These are phyloP conservation scores for Phytopythium aichiense DNA, from an alignment of 352 stramenopile genomes.

Conservation along the genomic window DNA sequence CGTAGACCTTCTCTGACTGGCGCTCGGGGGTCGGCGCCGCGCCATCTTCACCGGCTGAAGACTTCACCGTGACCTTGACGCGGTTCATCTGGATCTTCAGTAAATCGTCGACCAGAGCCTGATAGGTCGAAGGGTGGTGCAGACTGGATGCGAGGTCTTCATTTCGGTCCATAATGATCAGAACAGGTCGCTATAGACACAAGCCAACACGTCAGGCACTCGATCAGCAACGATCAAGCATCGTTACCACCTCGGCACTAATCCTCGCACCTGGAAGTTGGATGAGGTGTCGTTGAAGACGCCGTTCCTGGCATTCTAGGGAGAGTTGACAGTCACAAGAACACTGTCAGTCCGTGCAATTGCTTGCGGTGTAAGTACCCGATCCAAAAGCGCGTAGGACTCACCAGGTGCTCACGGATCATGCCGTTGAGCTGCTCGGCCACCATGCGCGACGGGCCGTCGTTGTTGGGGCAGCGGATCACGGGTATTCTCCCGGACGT, in stretches of 20 bases:
- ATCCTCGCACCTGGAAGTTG: constrained; percentile 58
- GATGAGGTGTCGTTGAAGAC: constrained; percentile 55
- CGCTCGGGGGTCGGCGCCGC: constrained; percentile 17
- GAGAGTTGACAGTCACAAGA: background rate
- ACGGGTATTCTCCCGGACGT: constrained; percentile 93
- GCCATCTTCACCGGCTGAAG: constrained; percentile 17
- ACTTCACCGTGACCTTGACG: constrained; percentile 90
- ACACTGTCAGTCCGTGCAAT: background rate
- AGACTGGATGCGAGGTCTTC: constrained; percentile 94
- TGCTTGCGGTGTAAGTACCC: background rate
- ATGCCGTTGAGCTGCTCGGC: constrained; percentile 89
- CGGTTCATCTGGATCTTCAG: constrained; percentile 84
- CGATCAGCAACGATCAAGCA: background rate
- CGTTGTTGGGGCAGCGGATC: constrained; percentile 92
- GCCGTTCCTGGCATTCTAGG: constrained; percentile 51
- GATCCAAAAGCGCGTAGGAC: background rate
- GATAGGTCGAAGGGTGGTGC: constrained; percentile 93
- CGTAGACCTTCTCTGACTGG: constrained; percentile 63
- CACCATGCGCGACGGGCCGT: constrained; percentile 95
- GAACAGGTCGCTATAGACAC: constrained; percentile 76
- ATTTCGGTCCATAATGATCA: constrained; percentile 98
- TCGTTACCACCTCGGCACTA: background rate
- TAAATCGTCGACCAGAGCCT: constrained; percentile 91
- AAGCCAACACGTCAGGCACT: constrained; percentile 3
- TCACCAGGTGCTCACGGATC: constrained; percentile 73